Evolutionary conservation across 1,139 yeast species (phyloP).

Genomic region (Candida labiduridarum): DNA sequence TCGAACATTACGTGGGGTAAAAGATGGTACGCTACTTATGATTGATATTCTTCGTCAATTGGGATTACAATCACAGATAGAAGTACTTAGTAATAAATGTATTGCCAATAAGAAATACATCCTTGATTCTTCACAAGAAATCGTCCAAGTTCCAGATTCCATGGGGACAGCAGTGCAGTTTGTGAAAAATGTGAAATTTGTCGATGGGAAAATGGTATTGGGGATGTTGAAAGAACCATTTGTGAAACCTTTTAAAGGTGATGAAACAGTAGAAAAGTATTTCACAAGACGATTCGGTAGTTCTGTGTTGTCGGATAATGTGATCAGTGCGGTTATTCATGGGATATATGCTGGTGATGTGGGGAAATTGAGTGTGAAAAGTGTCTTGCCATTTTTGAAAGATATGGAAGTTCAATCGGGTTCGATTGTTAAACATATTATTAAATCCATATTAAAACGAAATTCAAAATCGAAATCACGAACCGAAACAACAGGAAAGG

Average conservation of each 20-base stretch:
- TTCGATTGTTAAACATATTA: slow-evolving; percentile 48
- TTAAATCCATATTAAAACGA: slow-evolving; percentile 12
- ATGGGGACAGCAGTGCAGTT: slow-evolving; percentile 41
- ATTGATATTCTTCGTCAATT: slow-evolving; percentile 57
- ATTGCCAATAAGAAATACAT: slow-evolving; percentile 66
- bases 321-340: slow-evolving; percentile 80
- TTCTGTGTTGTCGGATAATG: slow-evolving; percentile 55
- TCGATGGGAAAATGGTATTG: slow-evolving; percentile 20
- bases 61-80: slow-evolving; percentile 43
- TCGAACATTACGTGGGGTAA: slow-evolving; percentile 69
- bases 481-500: slow-evolving; percentile 8
- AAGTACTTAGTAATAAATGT: slow-evolving; percentile 50
- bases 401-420: slow-evolving; percentile 63
- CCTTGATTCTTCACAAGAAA: slow-evolving; percentile 35
- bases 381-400: slow-evolving; percentile 55
- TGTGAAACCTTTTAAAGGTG: slow-evolving; percentile 35
- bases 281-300: slow-evolving; percentile 69
- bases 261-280: slow-evolving; percentile 74
- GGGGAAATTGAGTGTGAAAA: slow-evolving; percentile 61
- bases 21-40: slow-evolving; percentile 63
- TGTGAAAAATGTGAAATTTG: slow-evolving; percentile 22
- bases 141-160: slow-evolving; percentile 60
- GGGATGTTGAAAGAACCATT: slow-evolving; percentile 50
- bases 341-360: slow-evolving; percentile 94
- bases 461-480: slow-evolving; percentile 12